These are phyloP conservation scores for Lepidium aucheri DNA, from an alignment of 345 rosid species.

Conservation along the genomic window DNA sequence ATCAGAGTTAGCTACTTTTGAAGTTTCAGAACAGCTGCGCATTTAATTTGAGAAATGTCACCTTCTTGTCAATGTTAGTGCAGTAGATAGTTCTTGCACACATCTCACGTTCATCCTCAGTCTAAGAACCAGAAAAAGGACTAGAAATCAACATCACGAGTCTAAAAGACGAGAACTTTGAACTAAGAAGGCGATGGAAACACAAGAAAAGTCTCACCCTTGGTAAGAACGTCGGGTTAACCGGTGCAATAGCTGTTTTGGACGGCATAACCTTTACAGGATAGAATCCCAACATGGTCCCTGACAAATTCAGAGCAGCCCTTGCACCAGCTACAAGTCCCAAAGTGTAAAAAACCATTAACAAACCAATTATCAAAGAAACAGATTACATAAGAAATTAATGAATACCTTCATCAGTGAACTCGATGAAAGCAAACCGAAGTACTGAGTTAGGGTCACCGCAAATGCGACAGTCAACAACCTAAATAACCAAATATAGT, in stretches of 20 bases:
- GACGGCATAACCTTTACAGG: constrained; percentile 89
- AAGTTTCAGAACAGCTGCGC: not conserved
- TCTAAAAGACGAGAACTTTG: not conserved
- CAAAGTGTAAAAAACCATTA: not conserved
- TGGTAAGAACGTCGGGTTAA: constrained; percentile 88
- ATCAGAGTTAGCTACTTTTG: not conserved
- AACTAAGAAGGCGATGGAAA: not conserved
- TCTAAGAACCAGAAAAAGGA: constrained; percentile 30
- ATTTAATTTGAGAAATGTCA: constrained; percentile 1
- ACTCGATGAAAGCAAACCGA: constrained; percentile 95
- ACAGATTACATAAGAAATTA: not conserved
- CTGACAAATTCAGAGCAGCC: constrained; percentile 61
- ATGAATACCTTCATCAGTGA: constrained; percentile 72
- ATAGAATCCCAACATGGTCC: constrained; percentile 86
- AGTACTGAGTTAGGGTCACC: constrained; percentile 95
- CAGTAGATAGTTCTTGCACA: constrained; percentile 89
- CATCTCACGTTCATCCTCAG: constrained; percentile 93
- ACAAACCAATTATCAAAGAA: not conserved
- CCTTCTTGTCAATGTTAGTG: constrained; percentile 93
- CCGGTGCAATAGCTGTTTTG: constrained; percentile 95
- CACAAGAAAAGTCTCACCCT: constrained; percentile 38
- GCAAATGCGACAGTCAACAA: constrained; percentile 91
- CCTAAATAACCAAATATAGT: constrained; percentile 28
- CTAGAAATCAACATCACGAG: not conserved
- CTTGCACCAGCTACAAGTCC: constrained; percentile 59